A percentile compares a stretch with the other conserved stretches of the same genome.
Evolutionary conservation across 305 asterid species (phyloP).

Genomic region (Fraxinus greggii): DNA sequence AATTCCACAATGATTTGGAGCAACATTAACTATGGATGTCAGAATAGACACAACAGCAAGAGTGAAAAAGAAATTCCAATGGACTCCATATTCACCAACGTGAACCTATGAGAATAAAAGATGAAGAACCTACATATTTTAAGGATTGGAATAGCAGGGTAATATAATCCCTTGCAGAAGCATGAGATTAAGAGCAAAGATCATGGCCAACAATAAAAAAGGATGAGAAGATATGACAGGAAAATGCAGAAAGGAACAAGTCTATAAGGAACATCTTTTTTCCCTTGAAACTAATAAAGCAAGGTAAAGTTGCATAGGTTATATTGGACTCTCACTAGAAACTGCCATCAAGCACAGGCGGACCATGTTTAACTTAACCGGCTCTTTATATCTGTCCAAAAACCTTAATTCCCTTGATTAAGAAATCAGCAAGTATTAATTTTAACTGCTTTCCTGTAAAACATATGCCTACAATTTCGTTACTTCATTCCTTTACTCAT

Average conservation of each 20-base stretch:
- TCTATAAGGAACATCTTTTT: not conserved
- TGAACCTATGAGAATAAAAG: conserved; percentile 60
- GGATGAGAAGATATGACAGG: not conserved
- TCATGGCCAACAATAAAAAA: not conserved
- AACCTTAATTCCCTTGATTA: not conserved
- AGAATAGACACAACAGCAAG: conserved; percentile 85
- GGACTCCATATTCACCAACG: conserved; percentile 94
- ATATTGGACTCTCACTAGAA: not conserved
- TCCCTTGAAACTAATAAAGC: not conserved
- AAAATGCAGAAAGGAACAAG: conserved; percentile 1
- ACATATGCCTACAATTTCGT: not conserved
- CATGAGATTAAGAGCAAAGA: conserved; percentile 7
- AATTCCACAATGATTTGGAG: conserved; percentile 60
- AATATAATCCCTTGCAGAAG: conserved; percentile 14
- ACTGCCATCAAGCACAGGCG: not conserved
- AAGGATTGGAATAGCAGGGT: conserved; percentile 1
- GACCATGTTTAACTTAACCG: not conserved
- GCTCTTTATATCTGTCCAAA: not conserved
- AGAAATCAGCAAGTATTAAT: not conserved
- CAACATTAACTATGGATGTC: conserved; percentile 58
- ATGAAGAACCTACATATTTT: conserved; percentile 10
- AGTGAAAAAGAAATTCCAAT: conserved; percentile 97
- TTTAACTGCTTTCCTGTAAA: not conserved
- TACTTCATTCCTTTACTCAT: not conserved
- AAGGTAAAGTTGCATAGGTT: not conserved